These are phyloP conservation scores for Didymella pomorum DNA, from an alignment of 2,329 filamentous ascomycete species.

Conservation along the genomic window DNA sequence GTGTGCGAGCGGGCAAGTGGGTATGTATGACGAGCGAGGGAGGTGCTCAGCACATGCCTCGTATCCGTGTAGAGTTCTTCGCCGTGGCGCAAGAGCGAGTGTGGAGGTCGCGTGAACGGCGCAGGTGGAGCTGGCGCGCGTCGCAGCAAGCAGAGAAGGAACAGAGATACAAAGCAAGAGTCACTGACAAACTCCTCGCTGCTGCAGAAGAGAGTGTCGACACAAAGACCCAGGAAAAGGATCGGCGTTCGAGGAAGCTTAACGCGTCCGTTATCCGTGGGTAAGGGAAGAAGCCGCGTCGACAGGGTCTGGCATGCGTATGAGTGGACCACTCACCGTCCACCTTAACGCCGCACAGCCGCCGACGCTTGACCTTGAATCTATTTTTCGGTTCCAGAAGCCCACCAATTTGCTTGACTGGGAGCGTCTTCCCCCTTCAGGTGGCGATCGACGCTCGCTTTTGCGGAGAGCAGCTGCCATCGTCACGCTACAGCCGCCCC, in stretches of 20 bases:
- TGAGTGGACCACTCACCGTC: conserved; percentile 17
- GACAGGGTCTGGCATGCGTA: conserved; percentile 20
- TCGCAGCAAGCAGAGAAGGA: conserved; percentile 4
- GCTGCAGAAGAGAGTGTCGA: conserved; percentile 12
- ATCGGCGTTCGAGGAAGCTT: conserved; percentile 23
- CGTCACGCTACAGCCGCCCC: conserved; percentile 17
- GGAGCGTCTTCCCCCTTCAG: conserved; percentile 15
- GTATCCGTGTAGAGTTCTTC: conserved; percentile 1
- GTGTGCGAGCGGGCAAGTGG: conserved; percentile 4
- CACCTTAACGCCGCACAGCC: conserved; percentile 23
- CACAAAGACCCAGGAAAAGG: conserved; percentile 1
- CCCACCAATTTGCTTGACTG: conserved; percentile 10
- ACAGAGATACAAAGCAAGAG: conserved; percentile 8
- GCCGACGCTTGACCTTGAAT: conserved; percentile 13
- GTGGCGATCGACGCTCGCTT: conserved; percentile 22
- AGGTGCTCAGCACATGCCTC: conserved; percentile 24
- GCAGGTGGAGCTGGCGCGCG: conserved; percentile 2
- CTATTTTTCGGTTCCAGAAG: conserved; percentile 18
- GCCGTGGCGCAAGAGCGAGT: not conserved
- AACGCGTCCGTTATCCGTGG: conserved; percentile 19
- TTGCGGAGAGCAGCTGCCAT: conserved; percentile 19
- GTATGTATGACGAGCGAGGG: conserved; percentile 27
- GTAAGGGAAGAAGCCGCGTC: conserved; percentile 13
- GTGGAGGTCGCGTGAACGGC: not conserved
- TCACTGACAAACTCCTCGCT: not conserved